Conservation (phyloP, 176 grass and related monocot genomes). For the Aechmea fasciata region DNA sequence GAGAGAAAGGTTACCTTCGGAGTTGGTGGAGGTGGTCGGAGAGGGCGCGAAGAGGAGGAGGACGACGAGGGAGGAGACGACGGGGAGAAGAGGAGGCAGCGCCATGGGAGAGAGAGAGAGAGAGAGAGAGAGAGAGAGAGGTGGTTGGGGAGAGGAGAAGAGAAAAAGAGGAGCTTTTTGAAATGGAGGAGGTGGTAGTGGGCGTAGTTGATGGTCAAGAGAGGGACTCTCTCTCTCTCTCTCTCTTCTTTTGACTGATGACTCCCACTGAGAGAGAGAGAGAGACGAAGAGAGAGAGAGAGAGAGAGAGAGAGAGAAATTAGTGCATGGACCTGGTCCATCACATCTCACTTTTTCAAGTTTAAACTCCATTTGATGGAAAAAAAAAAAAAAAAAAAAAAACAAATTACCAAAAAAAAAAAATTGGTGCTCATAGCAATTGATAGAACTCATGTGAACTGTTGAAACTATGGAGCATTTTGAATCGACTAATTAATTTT, state of each 20-base stretch:
- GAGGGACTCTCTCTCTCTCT: not conserved
- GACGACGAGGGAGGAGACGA: not conserved
- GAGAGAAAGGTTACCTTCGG: slow-evolving; percentile 24
- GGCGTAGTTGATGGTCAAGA: not conserved
- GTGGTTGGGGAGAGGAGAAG: not conserved
- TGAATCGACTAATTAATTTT: too few relatives aligned
- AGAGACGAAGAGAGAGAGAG: not conserved
- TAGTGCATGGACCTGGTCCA: not conserved
- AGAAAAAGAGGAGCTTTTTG: too few relatives aligned
- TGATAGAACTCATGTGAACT: too few relatives aligned
- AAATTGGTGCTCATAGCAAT: too few relatives aligned
- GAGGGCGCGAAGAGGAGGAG: slow-evolving; percentile 25
- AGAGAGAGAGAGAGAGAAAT: not conserved
- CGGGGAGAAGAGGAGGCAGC: not conserved
- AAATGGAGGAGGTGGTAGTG: not conserved
- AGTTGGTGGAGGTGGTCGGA: slow-evolving; percentile 32
- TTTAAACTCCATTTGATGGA: slow-evolving; percentile 5
- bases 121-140: not conserved
- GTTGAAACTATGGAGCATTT: too few relatives aligned
- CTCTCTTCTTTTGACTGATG: too few relatives aligned
- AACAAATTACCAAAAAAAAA: too few relatives aligned
- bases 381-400: not conserved
- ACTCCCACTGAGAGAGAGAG: not conserved
- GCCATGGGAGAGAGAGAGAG: slow-evolving; percentile 29
- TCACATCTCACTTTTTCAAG: not conserved